A percentile compares a stretch with the other conserved stretches of the same genome.
phyloP scores from a whole-genome alignment of 2,329 filamentous ascomycete genomes.

The Botryotinia convoluta region DNA sequence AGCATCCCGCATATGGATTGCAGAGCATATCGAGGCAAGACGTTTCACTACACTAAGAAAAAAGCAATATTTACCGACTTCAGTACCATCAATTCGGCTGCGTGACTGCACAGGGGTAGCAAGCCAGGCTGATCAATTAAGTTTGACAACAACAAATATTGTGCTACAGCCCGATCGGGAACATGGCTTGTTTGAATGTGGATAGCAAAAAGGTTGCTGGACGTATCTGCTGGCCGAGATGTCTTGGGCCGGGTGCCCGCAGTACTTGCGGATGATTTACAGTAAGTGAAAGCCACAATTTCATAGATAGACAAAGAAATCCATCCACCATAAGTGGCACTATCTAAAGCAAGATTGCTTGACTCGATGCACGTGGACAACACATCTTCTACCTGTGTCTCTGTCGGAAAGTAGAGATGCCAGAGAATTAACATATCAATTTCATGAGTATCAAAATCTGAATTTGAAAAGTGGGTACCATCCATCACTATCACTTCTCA shows the following conservation, averaged over 20 bases:
- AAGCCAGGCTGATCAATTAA: constrained; percentile 30
- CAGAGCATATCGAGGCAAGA: constrained; percentile 35
- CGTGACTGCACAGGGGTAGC: constrained; percentile 32
- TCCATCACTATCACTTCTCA: constrained; percentile 20
- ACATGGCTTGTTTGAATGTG: constrained; percentile 37
- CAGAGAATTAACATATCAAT: not conserved
- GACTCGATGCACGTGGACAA: constrained; percentile 56
- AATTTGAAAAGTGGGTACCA: constrained; percentile 14
- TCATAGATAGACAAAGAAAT: constrained; percentile 48
- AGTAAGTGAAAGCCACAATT: constrained; percentile 32
- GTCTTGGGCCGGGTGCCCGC: constrained; percentile 45
- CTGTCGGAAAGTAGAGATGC: constrained; percentile 13
- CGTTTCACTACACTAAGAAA: constrained; percentile 33
- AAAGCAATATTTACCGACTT: constrained; percentile 30
- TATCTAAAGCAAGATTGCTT: constrained; percentile 40
- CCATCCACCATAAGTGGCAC: constrained; percentile 25
- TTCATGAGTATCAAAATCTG: constrained; percentile 18
- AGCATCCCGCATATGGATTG: constrained; percentile 32
- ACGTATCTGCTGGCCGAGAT: constrained; percentile 35
- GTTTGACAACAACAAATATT: constrained; percentile 38
- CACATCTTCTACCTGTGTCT: constrained; percentile 19
- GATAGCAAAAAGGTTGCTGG: constrained; percentile 28
- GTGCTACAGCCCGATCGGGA: constrained; percentile 36
- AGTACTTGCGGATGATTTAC: constrained; percentile 45
- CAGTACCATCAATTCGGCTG: constrained; percentile 29